Evolutionary conservation across 371 early-diverging fungal species (phyloP), one percentile per base, ranked within the genome.

Genomic region (Actinomortierella wolfii): DNA sequence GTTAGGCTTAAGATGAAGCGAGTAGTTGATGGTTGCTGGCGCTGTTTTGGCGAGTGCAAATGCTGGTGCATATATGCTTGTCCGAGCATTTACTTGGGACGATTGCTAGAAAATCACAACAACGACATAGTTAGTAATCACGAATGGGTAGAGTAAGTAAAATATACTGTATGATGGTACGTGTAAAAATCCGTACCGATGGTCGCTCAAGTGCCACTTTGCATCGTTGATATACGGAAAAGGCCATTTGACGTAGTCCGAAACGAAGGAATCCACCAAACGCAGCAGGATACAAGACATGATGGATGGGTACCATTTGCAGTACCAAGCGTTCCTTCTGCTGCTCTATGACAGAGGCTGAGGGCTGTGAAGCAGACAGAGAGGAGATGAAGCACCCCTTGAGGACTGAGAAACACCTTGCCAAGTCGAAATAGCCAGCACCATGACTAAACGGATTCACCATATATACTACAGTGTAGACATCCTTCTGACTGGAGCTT

Each of bases 221-320:
- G 59, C 86, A 86, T 59, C 82, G 83, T 34, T 77, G 77, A 50
- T 86, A 88, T 11, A 86, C 84, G 9, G 86, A 77, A 49, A 88
- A 88, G 8, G 86, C 88, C 59, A 88, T 81, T 17, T 84, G 83
- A 54, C 82, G 80, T 14, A 86, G 64, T 3, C 86, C 85, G 62
- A 81, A 81, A 25, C 83, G 84, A 14, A 78, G 63, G 44, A 79
- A 81, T 0, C 85, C 84, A 18, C 84, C 83, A 76, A 83, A 83
- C 0, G 78, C 77, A 7, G 81, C 62, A 1, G 80, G 67, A 29
- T 83, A 78, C 18, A 88, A 40, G 3, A 88, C 57, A 59, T 88
- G 88, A 24, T 88, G 86, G 25, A 83, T 78, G 0, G 88, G 88
- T 21, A 88, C 68, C 21, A 88, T 41, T 53, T 88, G 88, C 51